A percentile compares a stretch with the other conserved stretches of the same genome.
Conservation (phyloP, 2,329 filamentous ascomycete genomes). For the Lachnellula occidentalis region DNA sequence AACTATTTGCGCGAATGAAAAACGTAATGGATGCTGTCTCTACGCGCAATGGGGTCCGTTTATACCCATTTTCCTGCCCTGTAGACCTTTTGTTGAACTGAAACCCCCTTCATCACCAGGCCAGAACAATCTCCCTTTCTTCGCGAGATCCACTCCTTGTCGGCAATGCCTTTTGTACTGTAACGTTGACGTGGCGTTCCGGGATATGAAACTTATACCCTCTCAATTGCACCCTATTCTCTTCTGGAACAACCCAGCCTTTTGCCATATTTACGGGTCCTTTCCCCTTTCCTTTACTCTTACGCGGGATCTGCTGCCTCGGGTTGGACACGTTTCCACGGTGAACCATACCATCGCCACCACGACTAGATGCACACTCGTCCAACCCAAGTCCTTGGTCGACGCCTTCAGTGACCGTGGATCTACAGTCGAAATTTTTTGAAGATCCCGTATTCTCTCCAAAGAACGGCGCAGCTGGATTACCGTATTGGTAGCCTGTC, state of each 20-base stretch:
- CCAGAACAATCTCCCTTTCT: constrained; percentile 24
- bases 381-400: background rate
- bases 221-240: constrained; percentile 24
- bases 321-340: background rate
- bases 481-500: background rate
- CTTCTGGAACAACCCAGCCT: constrained; percentile 21
- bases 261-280: background rate
- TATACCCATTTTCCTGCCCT: no score
- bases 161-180: constrained; percentile 17
- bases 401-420: background rate
- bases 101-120: constrained; percentile 18
- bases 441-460: background rate
- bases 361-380: background rate
- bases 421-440: background rate
- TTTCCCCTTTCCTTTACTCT: constrained; percentile 3
- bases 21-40: background rate
- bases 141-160: constrained; percentile 21
- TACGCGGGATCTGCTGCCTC: background rate
- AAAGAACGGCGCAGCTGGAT: background rate
- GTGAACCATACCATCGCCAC: background rate
- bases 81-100: background rate
- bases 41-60: background rate
- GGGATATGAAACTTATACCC: constrained; percentile 24
- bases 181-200: constrained; percentile 25
- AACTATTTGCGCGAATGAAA: background rate